Evolutionary conservation across 768 basidiomycete genomes (phyloP).

Genomic region (Rhizopogon roseolus): DNA sequence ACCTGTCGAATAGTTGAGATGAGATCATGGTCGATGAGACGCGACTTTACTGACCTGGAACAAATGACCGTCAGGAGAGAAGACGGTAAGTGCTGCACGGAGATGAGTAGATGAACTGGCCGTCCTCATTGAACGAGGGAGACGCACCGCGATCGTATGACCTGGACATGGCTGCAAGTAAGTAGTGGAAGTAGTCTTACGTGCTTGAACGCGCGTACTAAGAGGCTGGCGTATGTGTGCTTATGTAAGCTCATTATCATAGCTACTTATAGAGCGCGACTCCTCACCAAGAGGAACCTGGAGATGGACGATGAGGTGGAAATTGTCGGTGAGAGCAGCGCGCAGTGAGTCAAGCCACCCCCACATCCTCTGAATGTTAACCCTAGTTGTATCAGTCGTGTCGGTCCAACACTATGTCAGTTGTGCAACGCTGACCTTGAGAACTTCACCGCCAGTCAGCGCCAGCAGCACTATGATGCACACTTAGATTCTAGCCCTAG

Average conservation of each 20-base stretch:
- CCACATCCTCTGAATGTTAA: neutral
- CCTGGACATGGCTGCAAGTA: slow-evolving; percentile 62
- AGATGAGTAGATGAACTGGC: slow-evolving; percentile 1
- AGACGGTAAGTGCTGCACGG: slow-evolving; percentile 83
- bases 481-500: slow-evolving; percentile 32
- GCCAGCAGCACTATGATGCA: slow-evolving; percentile 50
- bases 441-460: slow-evolving; percentile 29
- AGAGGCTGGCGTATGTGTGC: slow-evolving; percentile 21
- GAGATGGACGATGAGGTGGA: slow-evolving; percentile 20
- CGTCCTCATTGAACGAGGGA: neutral
- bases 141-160: slow-evolving; percentile 91
- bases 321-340: slow-evolving; percentile 10
- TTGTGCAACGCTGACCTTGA: slow-evolving; percentile 45
- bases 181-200: slow-evolving; percentile 2
- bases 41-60: slow-evolving; percentile 70
- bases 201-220: slow-evolving; percentile 44
- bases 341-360: slow-evolving; percentile 4
- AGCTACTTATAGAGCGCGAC: too few relatives aligned
- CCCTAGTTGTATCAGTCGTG: slow-evolving; percentile 2
- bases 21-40: slow-evolving; percentile 14
- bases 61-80: slow-evolving; percentile 97
- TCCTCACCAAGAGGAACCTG: too few relatives aligned
- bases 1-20: slow-evolving; percentile 53
- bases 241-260: slow-evolving; percentile 17
- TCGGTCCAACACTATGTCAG: slow-evolving; percentile 35